Conservation (phyloP, 305 asterid species). For the Plantago coronopus region DNA sequence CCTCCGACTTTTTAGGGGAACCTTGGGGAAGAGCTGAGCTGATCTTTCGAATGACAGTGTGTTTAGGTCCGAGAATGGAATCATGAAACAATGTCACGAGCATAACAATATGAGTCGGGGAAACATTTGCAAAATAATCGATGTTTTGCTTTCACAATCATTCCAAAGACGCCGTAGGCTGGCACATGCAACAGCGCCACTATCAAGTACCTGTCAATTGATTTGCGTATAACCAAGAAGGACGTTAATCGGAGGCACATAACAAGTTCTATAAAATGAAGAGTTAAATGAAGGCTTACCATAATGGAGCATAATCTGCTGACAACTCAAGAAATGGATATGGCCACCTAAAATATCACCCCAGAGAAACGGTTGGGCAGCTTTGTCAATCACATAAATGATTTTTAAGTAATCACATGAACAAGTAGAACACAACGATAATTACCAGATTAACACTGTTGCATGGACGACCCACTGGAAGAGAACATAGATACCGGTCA, state of each 20-base stretch:
- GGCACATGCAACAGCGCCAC: slow-evolving; percentile 78
- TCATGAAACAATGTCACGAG: slow-evolving; percentile 18
- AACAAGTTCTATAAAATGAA: background rate
- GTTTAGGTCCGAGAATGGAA: background rate
- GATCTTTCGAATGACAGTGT: background rate
- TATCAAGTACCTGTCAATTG: slow-evolving; percentile 60
- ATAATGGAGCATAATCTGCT: slow-evolving; percentile 44
- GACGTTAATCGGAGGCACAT: slow-evolving; percentile 10
- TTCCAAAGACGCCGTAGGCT: slow-evolving; percentile 49
- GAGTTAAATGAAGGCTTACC: slow-evolving; percentile 36
- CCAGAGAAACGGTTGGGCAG: background rate
- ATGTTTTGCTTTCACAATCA: slow-evolving; percentile 51
- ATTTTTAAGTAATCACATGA: slow-evolving; percentile 13
- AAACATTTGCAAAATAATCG: slow-evolving; percentile 44
- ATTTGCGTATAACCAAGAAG: background rate
- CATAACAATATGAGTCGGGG: slow-evolving; percentile 40
- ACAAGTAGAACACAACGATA: slow-evolving; percentile 4
- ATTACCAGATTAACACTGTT: slow-evolving; percentile 54
- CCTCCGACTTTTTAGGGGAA: background rate
- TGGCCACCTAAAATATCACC: slow-evolving; percentile 74
- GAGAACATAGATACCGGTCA: slow-evolving; percentile 74
- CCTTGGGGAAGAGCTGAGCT: background rate
- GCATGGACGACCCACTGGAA: slow-evolving; percentile 90
- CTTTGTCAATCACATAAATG: slow-evolving; percentile 20
- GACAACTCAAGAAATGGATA: slow-evolving; percentile 91